phyloP scores from a whole-genome alignment of 192 early-diverging fungal species.

The Backusella australiensis region DNA sequence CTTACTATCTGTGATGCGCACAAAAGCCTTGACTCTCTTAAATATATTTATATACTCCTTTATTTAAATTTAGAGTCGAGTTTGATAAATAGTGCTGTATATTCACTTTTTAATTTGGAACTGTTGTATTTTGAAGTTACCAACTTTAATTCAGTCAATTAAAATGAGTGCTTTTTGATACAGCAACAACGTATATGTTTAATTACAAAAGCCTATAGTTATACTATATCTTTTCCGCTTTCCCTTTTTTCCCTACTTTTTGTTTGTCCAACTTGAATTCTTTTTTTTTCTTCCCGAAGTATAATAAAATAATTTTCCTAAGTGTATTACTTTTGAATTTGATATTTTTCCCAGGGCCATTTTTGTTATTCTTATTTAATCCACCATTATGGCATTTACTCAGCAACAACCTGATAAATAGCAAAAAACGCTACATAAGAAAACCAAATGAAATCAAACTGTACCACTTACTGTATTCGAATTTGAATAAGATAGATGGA shows the following conservation, averaged over 20 bases:
- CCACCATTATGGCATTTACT: background rate
- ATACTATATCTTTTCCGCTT: background rate
- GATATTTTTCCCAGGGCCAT: background rate
- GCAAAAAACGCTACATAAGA: background rate
- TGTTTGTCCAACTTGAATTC: background rate
- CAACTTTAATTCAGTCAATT: background rate
- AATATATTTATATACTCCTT: background rate
- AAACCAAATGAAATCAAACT: too few species aligned
- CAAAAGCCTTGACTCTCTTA: background rate
- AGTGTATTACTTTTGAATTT: background rate
- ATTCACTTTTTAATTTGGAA: background rate
- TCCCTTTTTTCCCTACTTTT: background rate
- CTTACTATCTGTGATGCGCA: background rate
- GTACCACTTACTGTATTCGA: too few species aligned
- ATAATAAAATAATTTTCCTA: background rate
- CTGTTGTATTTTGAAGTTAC: background rate
- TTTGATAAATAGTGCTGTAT: background rate
- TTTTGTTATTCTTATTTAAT: constrained; percentile 4
- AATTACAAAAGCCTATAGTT: background rate
- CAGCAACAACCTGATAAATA: background rate
- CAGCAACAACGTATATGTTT: background rate
- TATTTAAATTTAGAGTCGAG: background rate
- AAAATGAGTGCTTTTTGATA: background rate
- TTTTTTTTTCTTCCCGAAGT: background rate
- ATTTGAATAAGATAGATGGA: too few species aligned